These are phyloP conservation scores for Zymoseptoria crescenta DNA, from an alignment of 2,329 filamentous ascomycete species.

Conservation along the genomic window DNA sequence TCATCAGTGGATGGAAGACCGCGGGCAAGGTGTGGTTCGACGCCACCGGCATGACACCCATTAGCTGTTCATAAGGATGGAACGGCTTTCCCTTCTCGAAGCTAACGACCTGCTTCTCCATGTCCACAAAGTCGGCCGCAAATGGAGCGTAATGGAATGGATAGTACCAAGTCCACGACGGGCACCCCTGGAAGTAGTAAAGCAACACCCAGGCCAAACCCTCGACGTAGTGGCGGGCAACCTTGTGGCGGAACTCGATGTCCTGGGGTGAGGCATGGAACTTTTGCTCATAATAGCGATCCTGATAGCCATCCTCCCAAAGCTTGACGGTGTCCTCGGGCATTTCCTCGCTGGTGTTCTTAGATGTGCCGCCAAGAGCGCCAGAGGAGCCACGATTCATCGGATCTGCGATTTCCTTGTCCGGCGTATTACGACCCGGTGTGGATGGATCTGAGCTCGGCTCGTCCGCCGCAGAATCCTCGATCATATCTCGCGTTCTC, in stretches of 20 bases:
- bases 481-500: constrained; percentile 66
- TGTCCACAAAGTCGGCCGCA: constrained; percentile 82
- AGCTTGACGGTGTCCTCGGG: constrained; percentile 75
- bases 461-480: constrained; percentile 43
- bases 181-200: constrained; percentile 97
- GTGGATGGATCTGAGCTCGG: constrained; percentile 35
- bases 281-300: constrained; percentile 95
- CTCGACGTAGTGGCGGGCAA: constrained; percentile 86
- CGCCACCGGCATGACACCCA: constrained; percentile 92
- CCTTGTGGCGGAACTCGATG: constrained; percentile 76
- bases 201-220: constrained; percentile 90
- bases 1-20: constrained; percentile 87
- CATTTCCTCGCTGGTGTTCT: constrained; percentile 50
- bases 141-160: constrained; percentile 98
- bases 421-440: constrained; percentile 52
- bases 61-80: constrained; percentile 89
- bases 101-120: constrained; percentile 67
- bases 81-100: constrained; percentile 84
- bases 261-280: constrained; percentile 78
- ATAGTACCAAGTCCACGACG: constrained; percentile 99
- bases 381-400: constrained; percentile 24
- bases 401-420: constrained; percentile 26
- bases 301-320: constrained; percentile 92
- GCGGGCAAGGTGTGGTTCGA: constrained; percentile 86
- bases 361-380: constrained; percentile 35